A percentile compares a stretch with the other conserved stretches of the same genome.
These are phyloP conservation scores for Phaeosphaeriaceae sp. DNA, from an alignment of 2,329 filamentous ascomycete species.

Conservation along the genomic window DNA sequence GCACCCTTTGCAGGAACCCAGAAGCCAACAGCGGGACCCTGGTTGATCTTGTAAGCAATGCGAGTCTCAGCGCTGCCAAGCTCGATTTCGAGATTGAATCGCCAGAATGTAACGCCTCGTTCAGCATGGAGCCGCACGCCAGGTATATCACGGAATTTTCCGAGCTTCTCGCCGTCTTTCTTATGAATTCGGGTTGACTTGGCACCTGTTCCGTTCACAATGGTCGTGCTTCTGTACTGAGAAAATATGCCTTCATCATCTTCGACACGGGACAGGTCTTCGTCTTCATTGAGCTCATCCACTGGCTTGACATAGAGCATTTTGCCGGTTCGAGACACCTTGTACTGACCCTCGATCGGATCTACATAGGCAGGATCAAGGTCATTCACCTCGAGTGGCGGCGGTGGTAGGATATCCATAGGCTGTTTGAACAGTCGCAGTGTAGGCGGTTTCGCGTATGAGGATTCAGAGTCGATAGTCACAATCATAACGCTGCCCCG, in stretches of 20 bases:
- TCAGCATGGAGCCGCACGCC: constrained; percentile 85
- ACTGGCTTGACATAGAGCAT: constrained; percentile 88
- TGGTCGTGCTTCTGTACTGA: constrained; percentile 62
- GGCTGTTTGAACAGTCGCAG: constrained; percentile 87
- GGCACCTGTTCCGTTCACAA: constrained; percentile 38
- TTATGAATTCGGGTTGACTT: constrained; percentile 57
- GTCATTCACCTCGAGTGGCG: constrained; percentile 71
- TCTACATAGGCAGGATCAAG: constrained; percentile 85
- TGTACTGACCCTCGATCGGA: constrained; percentile 85
- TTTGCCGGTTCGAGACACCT: constrained; percentile 82
- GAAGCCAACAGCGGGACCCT: constrained; percentile 85
- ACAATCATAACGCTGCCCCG: constrained; percentile 95
- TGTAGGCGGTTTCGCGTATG: constrained; percentile 78
- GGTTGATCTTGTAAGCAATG: constrained; percentile 94
- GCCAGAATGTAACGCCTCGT: constrained; percentile 92
- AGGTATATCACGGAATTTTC: constrained; percentile 81
- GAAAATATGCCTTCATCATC: constrained; percentile 86
- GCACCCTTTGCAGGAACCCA: constrained; percentile 88
- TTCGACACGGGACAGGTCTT: constrained; percentile 80
- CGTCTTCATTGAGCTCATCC: constrained; percentile 80
- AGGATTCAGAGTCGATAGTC: constrained; percentile 82
- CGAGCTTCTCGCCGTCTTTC: constrained; percentile 79
- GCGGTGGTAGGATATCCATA: constrained; percentile 80
- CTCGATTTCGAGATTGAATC: constrained; percentile 94
- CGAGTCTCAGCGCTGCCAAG: constrained; percentile 78